phyloP scores from a whole-genome alignment of 768 basidiomycete species.

The Mycena chlorophos region DNA sequence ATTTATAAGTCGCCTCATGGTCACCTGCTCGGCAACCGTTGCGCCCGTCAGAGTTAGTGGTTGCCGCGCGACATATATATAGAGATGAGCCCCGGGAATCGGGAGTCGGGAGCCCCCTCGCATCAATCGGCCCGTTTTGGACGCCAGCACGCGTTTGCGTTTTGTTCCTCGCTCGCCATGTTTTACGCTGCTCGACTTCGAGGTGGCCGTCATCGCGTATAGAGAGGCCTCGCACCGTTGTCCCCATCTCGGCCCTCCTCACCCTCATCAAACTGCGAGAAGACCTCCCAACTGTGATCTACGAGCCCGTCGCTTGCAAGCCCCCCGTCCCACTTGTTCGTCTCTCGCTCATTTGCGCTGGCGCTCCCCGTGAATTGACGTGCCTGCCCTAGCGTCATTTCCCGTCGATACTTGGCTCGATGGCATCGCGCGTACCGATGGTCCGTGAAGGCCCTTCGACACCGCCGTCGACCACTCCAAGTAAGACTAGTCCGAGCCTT shows the following conservation, averaged over 20 bases:
- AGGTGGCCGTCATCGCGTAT: constrained; percentile 98
- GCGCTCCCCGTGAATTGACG: constrained; percentile 8
- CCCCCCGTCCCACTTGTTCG: constrained; percentile 95
- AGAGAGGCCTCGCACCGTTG: constrained; percentile 95
- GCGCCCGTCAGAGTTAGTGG: too few relatives aligned
- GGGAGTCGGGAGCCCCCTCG: too few relatives aligned
- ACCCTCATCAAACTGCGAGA: constrained; percentile 92
- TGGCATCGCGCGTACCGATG: too few relatives aligned
- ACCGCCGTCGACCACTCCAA: constrained; percentile 90
- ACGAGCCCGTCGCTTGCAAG: constrained; percentile 99
- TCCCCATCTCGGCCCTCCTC: constrained; percentile 97
- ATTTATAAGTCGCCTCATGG: too few relatives aligned
- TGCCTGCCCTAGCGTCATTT: constrained; percentile 74
- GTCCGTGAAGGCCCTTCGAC: constrained; percentile 94
- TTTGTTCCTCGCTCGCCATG: too few relatives aligned
- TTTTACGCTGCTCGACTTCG: too few relatives aligned
- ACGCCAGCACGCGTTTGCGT: too few relatives aligned
- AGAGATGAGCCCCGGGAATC: too few relatives aligned
- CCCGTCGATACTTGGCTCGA: constrained; percentile 97
- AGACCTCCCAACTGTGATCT: constrained; percentile 92
- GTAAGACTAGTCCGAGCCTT: constrained; percentile 91
- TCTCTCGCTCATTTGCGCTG: constrained; percentile 21
- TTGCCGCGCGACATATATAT: too few relatives aligned
- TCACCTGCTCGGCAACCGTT: too few relatives aligned
- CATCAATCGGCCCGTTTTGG: too few relatives aligned